phyloP scores from a whole-genome alignment of 2,329 filamentous ascomycete genomes.

The Ophiostoma fasciatum region DNA sequence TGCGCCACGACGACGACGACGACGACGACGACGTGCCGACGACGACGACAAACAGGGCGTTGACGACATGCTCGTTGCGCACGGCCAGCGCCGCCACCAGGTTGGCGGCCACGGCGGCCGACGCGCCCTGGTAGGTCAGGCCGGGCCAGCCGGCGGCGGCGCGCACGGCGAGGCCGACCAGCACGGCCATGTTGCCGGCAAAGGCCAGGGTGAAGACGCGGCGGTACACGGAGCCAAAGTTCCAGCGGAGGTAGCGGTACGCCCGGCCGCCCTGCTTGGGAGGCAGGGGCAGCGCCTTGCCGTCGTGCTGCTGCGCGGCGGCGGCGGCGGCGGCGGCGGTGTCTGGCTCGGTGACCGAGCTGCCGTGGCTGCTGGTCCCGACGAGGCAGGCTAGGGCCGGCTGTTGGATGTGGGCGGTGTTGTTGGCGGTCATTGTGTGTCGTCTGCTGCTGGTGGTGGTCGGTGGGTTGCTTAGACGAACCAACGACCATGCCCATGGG shows the following conservation, averaged over 20 bases:
- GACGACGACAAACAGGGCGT: conserved; percentile 30
- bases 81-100: conserved; percentile 30
- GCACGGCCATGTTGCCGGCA: conserved; percentile 20
- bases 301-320: neutral
- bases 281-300: neutral
- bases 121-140: conserved; percentile 12
- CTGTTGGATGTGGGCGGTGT: too few relatives aligned
- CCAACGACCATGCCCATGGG: too few relatives aligned
- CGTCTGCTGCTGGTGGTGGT: too few relatives aligned
- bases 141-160: neutral
- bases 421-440: too few relatives aligned
- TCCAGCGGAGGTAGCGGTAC: conserved; percentile 13
- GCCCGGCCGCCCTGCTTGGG: neutral
- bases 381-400: too few relatives aligned
- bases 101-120: conserved; percentile 22
- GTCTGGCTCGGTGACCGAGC: too few relatives aligned
- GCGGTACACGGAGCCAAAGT: conserved; percentile 22
- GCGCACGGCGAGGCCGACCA: conserved; percentile 10
- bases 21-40: too few relatives aligned
- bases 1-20: conserved; percentile 7
- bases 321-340: too few relatives aligned
- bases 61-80: conserved; percentile 38
- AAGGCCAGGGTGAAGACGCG: conserved; percentile 27
- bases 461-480: too few relatives aligned
- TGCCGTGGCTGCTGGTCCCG: too few relatives aligned